Evolutionary conservation across 2,329 filamentous ascomycete genomes (phyloP), one percentile per base, ranked within the genome.

Genomic region (Rutstroemia sp.): DNA sequence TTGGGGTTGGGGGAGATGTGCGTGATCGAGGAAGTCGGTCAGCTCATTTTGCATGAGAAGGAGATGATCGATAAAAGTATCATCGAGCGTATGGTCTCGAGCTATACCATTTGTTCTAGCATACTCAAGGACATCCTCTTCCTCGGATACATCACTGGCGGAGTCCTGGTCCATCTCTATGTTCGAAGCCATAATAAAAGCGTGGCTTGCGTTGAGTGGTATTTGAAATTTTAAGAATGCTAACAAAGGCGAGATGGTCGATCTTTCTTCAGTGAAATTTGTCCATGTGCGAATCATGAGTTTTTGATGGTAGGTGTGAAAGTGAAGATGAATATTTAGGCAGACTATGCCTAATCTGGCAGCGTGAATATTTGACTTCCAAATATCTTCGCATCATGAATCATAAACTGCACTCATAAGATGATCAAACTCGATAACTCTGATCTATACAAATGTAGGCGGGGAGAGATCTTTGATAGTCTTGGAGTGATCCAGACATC

Each of bases 101-200:
- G 64, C 56, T n/a, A 70, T 48, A 19, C 65, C 63, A 39, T 65
- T 62, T 10, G 48, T 38, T 12, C 66, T 65, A 48, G 68, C 68
- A 51, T 69, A 68, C 46, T 67, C 62, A 30, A 68, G 58, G 17
- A 64, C 57, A 3, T 68, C 54, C 3, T 63, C 59, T 23, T 56
- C 52, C n/a, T 61, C 60, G 14, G 40, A 40, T 16, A 27, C 4
- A 10, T 27, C 21, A 7, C 23, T 19, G 8, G 19, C 34, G 46
- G 25, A 38, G 36, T 23, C 25, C n/a, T 49, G 39, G 39, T 42
- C 19, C 6, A 42, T 42, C 16, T 2, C 17, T 5, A 7, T 42
- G 5, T 10, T 9, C 3, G 30, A 34, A 12, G 30, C 30, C 30
- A 34, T 34, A 3, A 34, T 12, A 34, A 10, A 34, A 10, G 9